A percentile compares a stretch with the other conserved stretches of the same genome.
These are phyloP conservation scores for Pelargonium nanum DNA, from an alignment of 345 rosid genomes.

Conservation along the genomic window DNA sequence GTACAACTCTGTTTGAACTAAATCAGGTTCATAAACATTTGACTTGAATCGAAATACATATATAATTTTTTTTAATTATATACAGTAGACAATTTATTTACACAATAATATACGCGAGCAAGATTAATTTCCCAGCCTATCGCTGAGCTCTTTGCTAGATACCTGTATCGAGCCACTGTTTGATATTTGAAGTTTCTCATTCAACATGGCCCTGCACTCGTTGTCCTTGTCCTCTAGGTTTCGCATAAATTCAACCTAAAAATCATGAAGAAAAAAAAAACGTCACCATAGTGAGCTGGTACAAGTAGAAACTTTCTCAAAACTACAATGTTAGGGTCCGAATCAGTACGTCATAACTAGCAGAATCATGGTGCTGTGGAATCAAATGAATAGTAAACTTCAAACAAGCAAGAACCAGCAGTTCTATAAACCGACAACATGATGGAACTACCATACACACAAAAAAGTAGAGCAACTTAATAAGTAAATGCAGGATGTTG, in stretches of 20 bases:
- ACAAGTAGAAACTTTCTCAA: no score
- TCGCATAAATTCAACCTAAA: constrained; percentile 67
- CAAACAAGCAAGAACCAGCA: no score
- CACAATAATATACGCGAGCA: not conserved
- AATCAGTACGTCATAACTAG: no score
- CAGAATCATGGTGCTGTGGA: no score
- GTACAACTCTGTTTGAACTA: no score
- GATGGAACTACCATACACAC: not conserved
- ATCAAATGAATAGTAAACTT: no score
- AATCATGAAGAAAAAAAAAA: not conserved
- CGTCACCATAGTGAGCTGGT: not conserved
- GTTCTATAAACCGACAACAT: not conserved
- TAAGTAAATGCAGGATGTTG: not conserved
- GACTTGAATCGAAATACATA: no score
- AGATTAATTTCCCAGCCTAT: constrained; percentile 32
- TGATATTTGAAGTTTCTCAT: constrained; percentile 54
- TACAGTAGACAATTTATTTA: not conserved
- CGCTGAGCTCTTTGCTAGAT: constrained; percentile 49
- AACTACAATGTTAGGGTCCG: not conserved
- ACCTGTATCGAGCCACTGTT: constrained; percentile 46
- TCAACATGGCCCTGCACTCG: constrained; percentile 37
- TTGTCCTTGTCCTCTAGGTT: constrained; percentile 61
- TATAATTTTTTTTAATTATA: no score
- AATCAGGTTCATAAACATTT: no score
- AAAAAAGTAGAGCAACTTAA: no score